Evolutionary conservation across 805 yeast genomes (phyloP), one percentile per base, ranked within the genome.

Genomic region (Zygoascus tannicola): DNA sequence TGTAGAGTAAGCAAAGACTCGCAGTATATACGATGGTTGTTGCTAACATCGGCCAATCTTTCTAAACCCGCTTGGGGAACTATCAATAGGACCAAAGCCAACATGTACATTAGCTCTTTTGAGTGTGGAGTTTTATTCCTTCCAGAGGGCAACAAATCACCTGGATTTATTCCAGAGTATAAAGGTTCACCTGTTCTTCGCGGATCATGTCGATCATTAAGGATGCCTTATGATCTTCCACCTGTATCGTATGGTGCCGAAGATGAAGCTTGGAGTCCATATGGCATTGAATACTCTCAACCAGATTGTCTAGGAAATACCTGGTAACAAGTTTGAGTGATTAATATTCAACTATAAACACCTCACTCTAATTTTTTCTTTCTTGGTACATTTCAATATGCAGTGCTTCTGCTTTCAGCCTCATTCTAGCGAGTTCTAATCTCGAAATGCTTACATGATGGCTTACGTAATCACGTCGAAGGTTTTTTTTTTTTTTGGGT

Each of bases 51-150:
- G 39, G 82, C 85, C 26, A 85, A 85, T 55, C 55, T 84, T 34
- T 80, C 88, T 26, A 75, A 75, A 44, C 81, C 76, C 47, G 95
- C 94, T 1, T 85, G 95, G 95, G 95, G 95, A 0, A 62, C 56
- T 4, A 63, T 65, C 14, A 52, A 57, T 33, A 44, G 60, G 21
- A 40, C 22, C 44, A 38, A 37, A 40, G 33, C 46, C 40, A 45
- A 50, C 45, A 62, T 53, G 46, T 53, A 50, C 51, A 65, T 62
- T 44, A 59, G 49, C 56, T 75, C 68, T 2, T 78, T 66, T 57
- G 85, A 79, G 54, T 69, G 70, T 1, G 84, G 84, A 1, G 68
- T 79, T 0, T 53, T 79, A 22, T 48, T 75, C 39, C 39, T 14
- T 5, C n/a, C 39, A 10, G 21, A 16, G 19, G 8, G 19, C 5